These are phyloP conservation scores for Puccinia coronata DNA, from an alignment of 1,284 basidiomycete species.

Conservation along the genomic window DNA sequence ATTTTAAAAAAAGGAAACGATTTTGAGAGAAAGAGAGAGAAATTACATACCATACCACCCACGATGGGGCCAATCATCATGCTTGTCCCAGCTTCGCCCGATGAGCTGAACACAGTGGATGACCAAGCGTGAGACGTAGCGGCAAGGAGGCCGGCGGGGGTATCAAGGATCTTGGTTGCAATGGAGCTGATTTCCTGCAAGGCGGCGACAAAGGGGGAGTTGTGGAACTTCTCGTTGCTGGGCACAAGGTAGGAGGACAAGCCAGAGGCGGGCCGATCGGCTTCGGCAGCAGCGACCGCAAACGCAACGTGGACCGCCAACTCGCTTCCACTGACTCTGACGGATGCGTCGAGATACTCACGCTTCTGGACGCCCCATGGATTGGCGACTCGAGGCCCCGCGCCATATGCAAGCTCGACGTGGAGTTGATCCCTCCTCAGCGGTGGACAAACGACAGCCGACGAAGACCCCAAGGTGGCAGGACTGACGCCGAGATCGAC, in stretches of 20 bases:
- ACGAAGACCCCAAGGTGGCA: conserved; percentile 16
- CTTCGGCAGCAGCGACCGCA: conserved; percentile 74
- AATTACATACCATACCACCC: conserved; percentile 95
- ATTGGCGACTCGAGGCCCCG: conserved; percentile 42
- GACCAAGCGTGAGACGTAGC: conserved; percentile 80
- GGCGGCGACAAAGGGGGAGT: conserved; percentile 81
- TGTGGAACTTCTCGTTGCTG: conserved; percentile 51
- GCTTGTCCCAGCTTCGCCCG: conserved; percentile 91
- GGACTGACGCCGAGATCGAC: background rate
- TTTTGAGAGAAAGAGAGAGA: too few relatives aligned
- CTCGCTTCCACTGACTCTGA: conserved; percentile 69
- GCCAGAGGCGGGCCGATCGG: conserved; percentile 63
- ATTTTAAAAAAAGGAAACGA: background rate
- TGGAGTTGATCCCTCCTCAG: conserved; percentile 36
- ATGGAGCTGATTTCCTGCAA: conserved; percentile 90
- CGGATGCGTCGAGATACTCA: conserved; percentile 64
- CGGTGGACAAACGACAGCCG: conserved; percentile 29
- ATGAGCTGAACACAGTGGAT: conserved; percentile 87
- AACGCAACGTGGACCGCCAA: conserved; percentile 93
- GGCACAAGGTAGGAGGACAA: conserved; percentile 27
- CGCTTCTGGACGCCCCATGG: conserved; percentile 50
- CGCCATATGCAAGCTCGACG: conserved; percentile 51
- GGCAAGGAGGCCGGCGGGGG: conserved; percentile 80
- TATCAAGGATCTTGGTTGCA: conserved; percentile 91
- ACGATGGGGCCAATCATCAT: conserved; percentile 93